Percentiles rank a stretch among this genome's conserved stretches.
phyloP scores from a whole-genome alignment of 2,329 filamentous ascomycete species.

The Neopestalotiopsis sp. region DNA sequence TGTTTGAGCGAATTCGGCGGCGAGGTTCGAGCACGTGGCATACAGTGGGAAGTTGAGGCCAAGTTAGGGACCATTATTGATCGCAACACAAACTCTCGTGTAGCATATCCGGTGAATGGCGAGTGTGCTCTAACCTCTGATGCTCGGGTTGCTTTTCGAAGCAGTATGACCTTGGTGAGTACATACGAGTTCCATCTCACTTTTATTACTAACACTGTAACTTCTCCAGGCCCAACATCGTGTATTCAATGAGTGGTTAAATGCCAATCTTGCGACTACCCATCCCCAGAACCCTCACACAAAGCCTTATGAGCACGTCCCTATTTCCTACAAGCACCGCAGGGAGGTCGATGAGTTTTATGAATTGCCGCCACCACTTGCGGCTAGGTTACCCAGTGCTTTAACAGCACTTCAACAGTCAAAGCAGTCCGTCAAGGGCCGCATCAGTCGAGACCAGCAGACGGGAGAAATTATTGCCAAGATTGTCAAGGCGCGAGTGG shows the following conservation, averaged over 20 bases:
- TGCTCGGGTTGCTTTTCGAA: constrained; percentile 73
- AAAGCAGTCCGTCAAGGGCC: constrained; percentile 64
- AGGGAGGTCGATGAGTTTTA: constrained; percentile 85
- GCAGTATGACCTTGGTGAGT: constrained; percentile 86
- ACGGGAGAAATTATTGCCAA: constrained; percentile 73
- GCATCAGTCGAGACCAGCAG: constrained; percentile 78
- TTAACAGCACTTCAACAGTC: constrained; percentile 65
- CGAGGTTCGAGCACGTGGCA: constrained; percentile 66
- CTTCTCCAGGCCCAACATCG: constrained; percentile 74
- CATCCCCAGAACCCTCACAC: constrained; percentile 56
- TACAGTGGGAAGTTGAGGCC: constrained; percentile 90
- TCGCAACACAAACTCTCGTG: constrained; percentile 71
- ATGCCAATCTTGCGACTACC: constrained; percentile 66
- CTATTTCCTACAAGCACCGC: constrained; percentile 81
- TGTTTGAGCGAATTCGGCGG: constrained; percentile 69
- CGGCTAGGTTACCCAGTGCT: constrained; percentile 66
- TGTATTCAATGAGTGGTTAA: constrained; percentile 83
- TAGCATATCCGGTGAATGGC: constrained; percentile 69
- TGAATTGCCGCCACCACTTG: constrained; percentile 67
- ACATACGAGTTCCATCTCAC: constrained; percentile 1
- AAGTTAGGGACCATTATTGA: constrained; percentile 86
- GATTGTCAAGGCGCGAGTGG: constrained; percentile 90
- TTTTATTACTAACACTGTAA: neutral
- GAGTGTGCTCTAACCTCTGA: constrained; percentile 72
- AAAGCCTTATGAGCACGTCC: constrained; percentile 50